A percentile compares a stretch with the other conserved stretches of the same genome.
Evolutionary conservation across 768 basidiomycete genomes (phyloP).

Genomic region (Ramaria rubella): DNA sequence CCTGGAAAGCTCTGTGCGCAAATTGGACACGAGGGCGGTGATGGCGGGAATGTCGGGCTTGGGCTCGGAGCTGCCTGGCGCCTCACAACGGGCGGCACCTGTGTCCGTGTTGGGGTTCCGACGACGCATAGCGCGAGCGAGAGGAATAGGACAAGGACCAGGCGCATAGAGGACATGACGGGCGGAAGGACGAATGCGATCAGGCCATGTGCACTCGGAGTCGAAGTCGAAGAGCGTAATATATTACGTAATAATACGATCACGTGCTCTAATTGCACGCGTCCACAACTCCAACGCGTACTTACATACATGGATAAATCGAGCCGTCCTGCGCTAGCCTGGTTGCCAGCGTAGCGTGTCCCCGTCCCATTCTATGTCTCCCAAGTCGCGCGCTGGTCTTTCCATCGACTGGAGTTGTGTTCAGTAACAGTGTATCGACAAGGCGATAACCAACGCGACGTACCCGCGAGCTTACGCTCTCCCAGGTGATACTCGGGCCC

Average conservation of each 20-base stretch:
- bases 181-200: not conserved
- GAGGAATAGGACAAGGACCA: not conserved
- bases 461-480: not conserved
- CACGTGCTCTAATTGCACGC: not conserved
- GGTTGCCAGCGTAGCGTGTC: not conserved
- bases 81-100: not conserved
- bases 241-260: slow-evolving; percentile 1
- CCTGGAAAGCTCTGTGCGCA: slow-evolving; percentile 45
- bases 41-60: slow-evolving; percentile 43
- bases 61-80: not conserved
- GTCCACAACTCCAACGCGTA: not conserved
- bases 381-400: not conserved
- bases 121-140: not conserved
- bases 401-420: not conserved
- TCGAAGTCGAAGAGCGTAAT: not conserved
- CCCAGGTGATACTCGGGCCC: not conserved
- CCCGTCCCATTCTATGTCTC: not conserved
- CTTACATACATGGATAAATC: too few relatives aligned
- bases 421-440: too few relatives aligned
- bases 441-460: too few relatives aligned
- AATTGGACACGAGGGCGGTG: slow-evolving; percentile 52
- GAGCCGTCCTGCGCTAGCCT: too few relatives aligned
- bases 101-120: not conserved
- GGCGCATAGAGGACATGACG: not conserved
- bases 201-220: not conserved